phyloP scores from a whole-genome alignment of 805 yeast genomes.

The Metschnikowia cubensis region DNA sequence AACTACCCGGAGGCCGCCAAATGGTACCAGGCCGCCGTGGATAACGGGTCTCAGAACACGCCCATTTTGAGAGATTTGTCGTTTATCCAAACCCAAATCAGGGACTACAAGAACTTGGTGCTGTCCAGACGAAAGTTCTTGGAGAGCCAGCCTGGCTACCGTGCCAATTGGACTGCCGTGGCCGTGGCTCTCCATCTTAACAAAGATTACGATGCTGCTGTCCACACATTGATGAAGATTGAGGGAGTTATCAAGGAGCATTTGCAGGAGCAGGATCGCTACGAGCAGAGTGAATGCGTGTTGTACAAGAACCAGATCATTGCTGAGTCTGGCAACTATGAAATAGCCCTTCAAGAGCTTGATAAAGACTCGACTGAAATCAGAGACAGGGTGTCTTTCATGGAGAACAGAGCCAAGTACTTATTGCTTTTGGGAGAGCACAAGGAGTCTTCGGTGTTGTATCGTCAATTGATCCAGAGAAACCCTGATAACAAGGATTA shows the following conservation, averaged over 20 bases:
- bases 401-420: slow-evolving; percentile 66
- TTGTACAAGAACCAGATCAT: slow-evolving; percentile 69
- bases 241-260: slow-evolving; percentile 72
- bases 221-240: slow-evolving; percentile 66
- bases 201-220: slow-evolving; percentile 63
- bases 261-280: slow-evolving; percentile 49
- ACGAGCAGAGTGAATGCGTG: slow-evolving; percentile 77
- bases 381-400: slow-evolving; percentile 54
- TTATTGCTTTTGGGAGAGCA: slow-evolving; percentile 51
- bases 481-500: slow-evolving; percentile 78
- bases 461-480: slow-evolving; percentile 68
- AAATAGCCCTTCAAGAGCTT: slow-evolving; percentile 60
- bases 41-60: slow-evolving; percentile 72
- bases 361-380: slow-evolving; percentile 47
- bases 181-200: slow-evolving; percentile 83
- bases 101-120: slow-evolving; percentile 64
- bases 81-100: slow-evolving; percentile 70
- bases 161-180: slow-evolving; percentile 87
- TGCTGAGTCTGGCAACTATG: slow-evolving; percentile 57
- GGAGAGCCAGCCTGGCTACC: slow-evolving; percentile 71
- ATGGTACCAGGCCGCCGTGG: slow-evolving; percentile 71
- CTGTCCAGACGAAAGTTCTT: slow-evolving; percentile 64
- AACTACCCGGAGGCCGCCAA: slow-evolving; percentile 73
- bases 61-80: slow-evolving; percentile 81
- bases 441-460: slow-evolving; percentile 64